These are phyloP conservation scores for Drechslerella stenobrocha DNA, from an alignment of 2,329 filamentous ascomycete species.

Conservation along the genomic window DNA sequence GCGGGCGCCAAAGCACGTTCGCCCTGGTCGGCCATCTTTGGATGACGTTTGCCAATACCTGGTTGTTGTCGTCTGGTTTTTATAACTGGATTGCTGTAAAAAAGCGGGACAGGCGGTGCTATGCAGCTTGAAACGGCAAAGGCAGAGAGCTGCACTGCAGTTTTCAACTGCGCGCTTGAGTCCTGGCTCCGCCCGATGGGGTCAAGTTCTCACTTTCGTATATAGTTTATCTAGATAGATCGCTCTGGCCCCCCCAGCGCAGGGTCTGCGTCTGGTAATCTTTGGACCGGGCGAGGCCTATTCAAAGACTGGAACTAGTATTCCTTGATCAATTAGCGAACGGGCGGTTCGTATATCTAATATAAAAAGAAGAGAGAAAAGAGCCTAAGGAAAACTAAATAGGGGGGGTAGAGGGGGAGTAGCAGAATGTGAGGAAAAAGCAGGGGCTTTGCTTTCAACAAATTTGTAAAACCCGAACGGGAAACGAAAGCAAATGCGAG, in stretches of 20 bases:
- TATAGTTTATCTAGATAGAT: too few species aligned
- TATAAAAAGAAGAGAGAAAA: too few species aligned
- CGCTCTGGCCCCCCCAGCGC: too few species aligned
- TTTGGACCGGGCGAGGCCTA: too few species aligned
- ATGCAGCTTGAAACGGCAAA: slow-evolving; percentile 31
- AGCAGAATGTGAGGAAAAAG: background rate
- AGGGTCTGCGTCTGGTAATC: too few species aligned
- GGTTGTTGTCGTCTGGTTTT: slow-evolving; percentile 11
- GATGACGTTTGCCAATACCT: slow-evolving; percentile 9
- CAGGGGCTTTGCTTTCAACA: too few species aligned
- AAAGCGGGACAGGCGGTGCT: slow-evolving; percentile 23
- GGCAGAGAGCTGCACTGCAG: slow-evolving; percentile 17
- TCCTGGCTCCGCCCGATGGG: slow-evolving; percentile 10
- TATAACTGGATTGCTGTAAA: slow-evolving; percentile 9
- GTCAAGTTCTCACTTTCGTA: slow-evolving; percentile 10
- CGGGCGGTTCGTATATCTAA: too few species aligned
- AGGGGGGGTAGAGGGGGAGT: too few species aligned
- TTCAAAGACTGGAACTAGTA: too few species aligned
- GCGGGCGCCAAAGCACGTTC: slow-evolving; percentile 28
- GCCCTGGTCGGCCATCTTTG: slow-evolving; percentile 31
- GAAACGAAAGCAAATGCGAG: slow-evolving; percentile 1
- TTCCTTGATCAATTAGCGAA: too few species aligned
- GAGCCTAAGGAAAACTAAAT: too few species aligned
- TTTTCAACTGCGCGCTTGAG: slow-evolving; percentile 9
- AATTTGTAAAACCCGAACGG: background rate